Percentiles rank a stretch among this genome's conserved stretches.
These are phyloP conservation scores for Candida frijolesensis DNA, from an alignment of 1,139 yeast genomes.

Conservation along the genomic window DNA sequence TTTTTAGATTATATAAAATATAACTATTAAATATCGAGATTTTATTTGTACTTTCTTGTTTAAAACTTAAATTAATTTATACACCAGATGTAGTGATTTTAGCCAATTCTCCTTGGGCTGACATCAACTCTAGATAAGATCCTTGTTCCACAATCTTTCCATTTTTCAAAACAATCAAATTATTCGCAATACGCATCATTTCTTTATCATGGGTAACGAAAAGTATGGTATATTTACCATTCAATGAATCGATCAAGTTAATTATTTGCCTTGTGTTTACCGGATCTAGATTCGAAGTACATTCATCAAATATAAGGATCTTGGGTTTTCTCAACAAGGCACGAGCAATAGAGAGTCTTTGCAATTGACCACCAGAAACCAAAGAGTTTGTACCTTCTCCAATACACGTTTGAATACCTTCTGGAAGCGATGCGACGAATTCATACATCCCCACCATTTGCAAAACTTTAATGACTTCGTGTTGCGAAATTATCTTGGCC, in stretches of 20 bases:
- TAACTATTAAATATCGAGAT: background rate
- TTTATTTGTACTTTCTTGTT: too few species aligned
- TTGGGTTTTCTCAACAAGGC: conserved; percentile 67
- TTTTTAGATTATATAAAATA: background rate
- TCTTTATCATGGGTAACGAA: conserved; percentile 63
- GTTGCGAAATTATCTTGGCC: conserved; percentile 25
- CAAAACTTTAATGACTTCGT: conserved; percentile 43
- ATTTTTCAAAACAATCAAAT: conserved; percentile 40
- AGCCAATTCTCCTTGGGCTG: conserved; percentile 20
- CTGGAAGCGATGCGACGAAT: conserved; percentile 54
- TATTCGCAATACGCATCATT: conserved; percentile 54
- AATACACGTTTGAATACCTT: conserved; percentile 57
- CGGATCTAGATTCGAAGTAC: conserved; percentile 77
- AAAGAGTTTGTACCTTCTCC: conserved; percentile 51
- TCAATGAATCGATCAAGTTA: conserved; percentile 41
- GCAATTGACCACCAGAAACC: conserved; percentile 82
- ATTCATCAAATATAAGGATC: conserved; percentile 72
- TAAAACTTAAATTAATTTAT: background rate
- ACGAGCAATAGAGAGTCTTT: conserved; percentile 74
- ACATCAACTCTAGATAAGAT: conserved; percentile 16
- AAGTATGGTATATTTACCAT: conserved; percentile 39
- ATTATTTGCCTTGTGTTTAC: conserved; percentile 47
- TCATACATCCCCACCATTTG: conserved; percentile 50
- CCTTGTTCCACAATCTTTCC: conserved; percentile 46
- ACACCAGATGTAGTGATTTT: conserved; percentile 11